Base-by-base conservation (phyloP, 768 basidiomycete genomes). In the Boletus tylopilopsis region DNA sequence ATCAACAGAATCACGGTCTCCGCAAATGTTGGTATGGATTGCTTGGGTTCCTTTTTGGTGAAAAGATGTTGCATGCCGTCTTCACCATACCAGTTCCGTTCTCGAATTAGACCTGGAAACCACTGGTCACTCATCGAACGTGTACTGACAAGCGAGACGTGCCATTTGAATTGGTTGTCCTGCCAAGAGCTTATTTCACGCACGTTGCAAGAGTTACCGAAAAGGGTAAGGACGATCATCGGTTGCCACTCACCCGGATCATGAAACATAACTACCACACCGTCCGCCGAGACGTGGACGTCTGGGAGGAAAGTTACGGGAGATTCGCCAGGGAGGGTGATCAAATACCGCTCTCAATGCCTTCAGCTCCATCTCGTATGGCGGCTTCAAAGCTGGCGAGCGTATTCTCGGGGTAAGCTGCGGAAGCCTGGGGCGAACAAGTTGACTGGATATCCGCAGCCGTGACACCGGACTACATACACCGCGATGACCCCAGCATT, bases 341-440 rank as follows among this genome's bases (percentile, higher is more conserved):
- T 60, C 55, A 74, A 82, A 72, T 94, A 96, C 95, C 94, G 68
- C 90, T 94, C 80, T 99, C 95, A 63, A 99, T 95, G 56, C 84
- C 94, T 67, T 99, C 93, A 39, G 93, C 87, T 52, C 95, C 95
- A 73, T 96, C 94, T 40, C 84, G 83, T 54, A 96, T 92, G 64
- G 95, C 95, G 55, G 89, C 90, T 66, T 91, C 85, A 71, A 98
- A 98, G 72, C 90, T 92, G 30, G 90, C 90, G 55, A 94, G 80
- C 42, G 94, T 95, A 75, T 98, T 98, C 71, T 98, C 95, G 5
- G 92, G 91, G 69, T 80, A 92, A 16, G 79, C 75, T 21, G 89
- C 81, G 22, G 90, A 93, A 40, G 93, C 93, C 91, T 93, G 35
- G 47, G 37, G 12, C 29, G 13, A 70, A 61, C 34, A 19, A 16